phyloP scores from a whole-genome alignment of 2,329 filamentous ascomycete species.

The Nothopassalora personata region DNA sequence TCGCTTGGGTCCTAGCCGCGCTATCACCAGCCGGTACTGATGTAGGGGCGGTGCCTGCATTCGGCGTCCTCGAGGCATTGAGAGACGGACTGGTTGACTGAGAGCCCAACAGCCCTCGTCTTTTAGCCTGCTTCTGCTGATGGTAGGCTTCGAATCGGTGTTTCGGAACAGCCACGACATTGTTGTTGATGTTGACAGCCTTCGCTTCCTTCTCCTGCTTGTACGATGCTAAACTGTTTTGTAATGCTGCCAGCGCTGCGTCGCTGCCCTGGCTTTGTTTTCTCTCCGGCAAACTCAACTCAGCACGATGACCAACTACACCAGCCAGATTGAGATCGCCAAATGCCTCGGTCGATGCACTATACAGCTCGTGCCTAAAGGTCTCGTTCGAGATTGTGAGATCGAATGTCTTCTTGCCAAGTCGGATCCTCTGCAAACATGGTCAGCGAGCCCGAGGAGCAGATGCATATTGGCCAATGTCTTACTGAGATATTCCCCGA shows the following conservation, averaged over 20 bases:
- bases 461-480: not conserved
- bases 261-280: slow-evolving; percentile 54
- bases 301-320: slow-evolving; percentile 52
- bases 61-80: slow-evolving; percentile 33
- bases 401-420: slow-evolving; percentile 52
- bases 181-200: slow-evolving; percentile 30
- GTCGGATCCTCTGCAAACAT: slow-evolving; percentile 46
- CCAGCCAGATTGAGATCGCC: slow-evolving; percentile 52
- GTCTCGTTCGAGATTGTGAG: slow-evolving; percentile 51
- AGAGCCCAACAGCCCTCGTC: slow-evolving; percentile 25
- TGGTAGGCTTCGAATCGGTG: slow-evolving; percentile 29
- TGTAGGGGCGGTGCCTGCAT: slow-evolving; percentile 31
- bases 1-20: slow-evolving; percentile 36
- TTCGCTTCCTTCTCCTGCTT: slow-evolving; percentile 58
- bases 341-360: slow-evolving; percentile 38
- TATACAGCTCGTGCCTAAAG: slow-evolving; percentile 55
- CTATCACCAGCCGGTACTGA: slow-evolving; percentile 36
- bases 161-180: slow-evolving; percentile 34
- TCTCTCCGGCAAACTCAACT: slow-evolving; percentile 39
- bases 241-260: slow-evolving; percentile 54
- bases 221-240: slow-evolving; percentile 55
- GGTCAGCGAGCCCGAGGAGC: not conserved
- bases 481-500: slow-evolving; percentile 34
- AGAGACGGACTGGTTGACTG: slow-evolving; percentile 37
- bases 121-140: slow-evolving; percentile 23